These are phyloP conservation scores for Euclidium syriacum DNA, from an alignment of 345 rosid species.

Conservation along the genomic window DNA sequence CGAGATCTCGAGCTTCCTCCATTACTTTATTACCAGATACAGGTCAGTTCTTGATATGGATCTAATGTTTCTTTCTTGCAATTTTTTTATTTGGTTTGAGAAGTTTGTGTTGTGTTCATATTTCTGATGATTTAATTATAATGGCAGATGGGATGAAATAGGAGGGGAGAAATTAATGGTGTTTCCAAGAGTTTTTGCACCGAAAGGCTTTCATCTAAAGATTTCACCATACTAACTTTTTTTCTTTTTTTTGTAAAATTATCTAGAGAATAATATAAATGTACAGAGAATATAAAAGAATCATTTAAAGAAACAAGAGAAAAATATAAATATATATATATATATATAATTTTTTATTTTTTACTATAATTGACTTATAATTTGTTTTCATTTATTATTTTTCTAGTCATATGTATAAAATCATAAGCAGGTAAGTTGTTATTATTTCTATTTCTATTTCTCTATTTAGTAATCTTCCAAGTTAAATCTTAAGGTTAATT, in stretches of 20 bases:
- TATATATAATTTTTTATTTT: neutral
- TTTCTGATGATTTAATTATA: neutral
- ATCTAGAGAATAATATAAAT: neutral
- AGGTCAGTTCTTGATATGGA: conserved; percentile 37
- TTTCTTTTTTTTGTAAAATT: neutral
- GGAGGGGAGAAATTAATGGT: conserved; percentile 69
- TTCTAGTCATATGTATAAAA: conserved; percentile 2
- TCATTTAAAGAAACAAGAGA: neutral
- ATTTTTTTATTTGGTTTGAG: neutral
- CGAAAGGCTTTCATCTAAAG: conserved; percentile 70
- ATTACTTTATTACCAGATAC: conserved; percentile 81
- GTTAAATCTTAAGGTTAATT: too few species aligned
- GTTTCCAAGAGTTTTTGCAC: conserved; percentile 94
- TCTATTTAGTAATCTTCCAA: neutral
- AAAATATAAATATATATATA: neutral
- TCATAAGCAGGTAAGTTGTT: neutral
- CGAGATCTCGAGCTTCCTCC: conserved; percentile 87
- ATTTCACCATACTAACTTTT: conserved; percentile 39
- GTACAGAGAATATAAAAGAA: conserved; percentile 10
- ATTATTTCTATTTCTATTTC: neutral
- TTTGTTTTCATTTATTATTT: neutral
- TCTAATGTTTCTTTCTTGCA: neutral
- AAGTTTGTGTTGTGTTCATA: neutral
- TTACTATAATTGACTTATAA: neutral
- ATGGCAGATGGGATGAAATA: conserved; percentile 80